Conservation (phyloP, 2,329 filamentous ascomycete genomes). For the Verticillium zaregamsianum region DNA sequence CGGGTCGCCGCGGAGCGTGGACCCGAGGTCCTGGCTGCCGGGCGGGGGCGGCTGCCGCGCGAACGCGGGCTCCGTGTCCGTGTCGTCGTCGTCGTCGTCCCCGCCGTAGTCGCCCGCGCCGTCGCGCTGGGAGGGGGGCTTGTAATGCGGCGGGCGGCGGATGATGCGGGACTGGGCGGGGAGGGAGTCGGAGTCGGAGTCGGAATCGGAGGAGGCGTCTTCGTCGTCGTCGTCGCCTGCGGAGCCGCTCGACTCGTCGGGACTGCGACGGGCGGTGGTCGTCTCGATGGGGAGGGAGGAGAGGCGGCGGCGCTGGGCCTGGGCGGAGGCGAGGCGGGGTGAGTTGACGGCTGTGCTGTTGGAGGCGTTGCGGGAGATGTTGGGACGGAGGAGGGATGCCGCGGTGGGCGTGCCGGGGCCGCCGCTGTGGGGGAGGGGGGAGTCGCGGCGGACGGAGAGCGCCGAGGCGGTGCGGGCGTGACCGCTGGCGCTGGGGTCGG, state of each 20-base stretch:
- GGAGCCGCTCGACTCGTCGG: slow-evolving; percentile 24
- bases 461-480: slow-evolving; percentile 44
- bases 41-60: slow-evolving; percentile 33
- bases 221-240: slow-evolving; percentile 10
- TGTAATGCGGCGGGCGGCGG: slow-evolving; percentile 52
- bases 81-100: slow-evolving; percentile 47
- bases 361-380: slow-evolving; percentile 43
- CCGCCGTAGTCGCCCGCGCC: slow-evolving; percentile 8
- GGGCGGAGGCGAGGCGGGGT: slow-evolving; percentile 17
- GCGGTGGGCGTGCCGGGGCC: slow-evolving; percentile 38
- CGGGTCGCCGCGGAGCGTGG: slow-evolving; percentile 46
- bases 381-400: slow-evolving; percentile 35
- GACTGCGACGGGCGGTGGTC: slow-evolving; percentile 5
- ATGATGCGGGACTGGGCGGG: slow-evolving; percentile 57
- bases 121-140: slow-evolving; percentile 16
- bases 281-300: slow-evolving; percentile 40
- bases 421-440: slow-evolving; percentile 47
- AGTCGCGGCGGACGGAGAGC: slow-evolving; percentile 54
- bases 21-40: slow-evolving; percentile 42
- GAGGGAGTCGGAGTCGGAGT: slow-evolving; percentile 42
- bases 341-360: slow-evolving; percentile 37
- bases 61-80: slow-evolving; percentile 54
- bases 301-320: slow-evolving; percentile 34
- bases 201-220: slow-evolving; percentile 31
- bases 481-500: slow-evolving; percentile 43